Evolutionary conservation across 768 basidiomycete species (phyloP).

Genomic region (Lactarius vividus): DNA sequence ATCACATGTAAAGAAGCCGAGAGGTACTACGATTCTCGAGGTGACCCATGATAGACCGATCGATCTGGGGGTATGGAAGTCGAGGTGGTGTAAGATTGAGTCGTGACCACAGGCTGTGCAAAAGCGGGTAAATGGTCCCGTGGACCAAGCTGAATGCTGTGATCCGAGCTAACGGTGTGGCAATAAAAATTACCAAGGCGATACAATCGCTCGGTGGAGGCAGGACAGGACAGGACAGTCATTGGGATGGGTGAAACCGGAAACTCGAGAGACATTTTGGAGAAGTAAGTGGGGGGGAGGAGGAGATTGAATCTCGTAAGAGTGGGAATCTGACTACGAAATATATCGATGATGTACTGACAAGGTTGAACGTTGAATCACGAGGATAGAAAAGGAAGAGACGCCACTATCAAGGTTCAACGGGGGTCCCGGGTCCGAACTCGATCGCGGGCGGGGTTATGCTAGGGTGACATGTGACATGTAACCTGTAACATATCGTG

Average conservation of each 20-base stretch:
- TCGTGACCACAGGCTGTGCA: constrained; percentile 5
- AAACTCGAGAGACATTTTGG: neutral
- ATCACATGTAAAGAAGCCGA: neutral
- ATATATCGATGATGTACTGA: neutral
- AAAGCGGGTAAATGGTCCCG: constrained; percentile 2
- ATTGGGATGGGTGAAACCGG: neutral
- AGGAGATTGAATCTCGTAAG: neutral
- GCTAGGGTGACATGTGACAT: constrained; percentile 15
- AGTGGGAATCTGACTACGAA: neutral
- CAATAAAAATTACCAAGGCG: neutral
- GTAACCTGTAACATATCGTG: constrained; percentile 30
- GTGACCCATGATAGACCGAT: neutral
- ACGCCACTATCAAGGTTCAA: constrained; percentile 24
- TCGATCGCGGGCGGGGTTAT: constrained; percentile 22
- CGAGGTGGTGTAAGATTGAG: neutral
- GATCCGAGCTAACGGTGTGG: neutral
- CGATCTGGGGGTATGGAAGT: neutral
- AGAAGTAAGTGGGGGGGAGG: neutral
- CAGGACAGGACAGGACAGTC: neutral
- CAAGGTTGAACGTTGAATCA: constrained; percentile 2
- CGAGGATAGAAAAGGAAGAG: constrained; percentile 5
- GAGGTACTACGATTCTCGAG: neutral
- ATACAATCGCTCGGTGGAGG: neutral
- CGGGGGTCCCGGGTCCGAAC: constrained; percentile 17
- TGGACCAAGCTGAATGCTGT: neutral